Evolutionary conservation across 2,329 filamentous ascomycete species (phyloP), one percentile per base, ranked within the genome.

Genomic region (Cercospora sp.): DNA sequence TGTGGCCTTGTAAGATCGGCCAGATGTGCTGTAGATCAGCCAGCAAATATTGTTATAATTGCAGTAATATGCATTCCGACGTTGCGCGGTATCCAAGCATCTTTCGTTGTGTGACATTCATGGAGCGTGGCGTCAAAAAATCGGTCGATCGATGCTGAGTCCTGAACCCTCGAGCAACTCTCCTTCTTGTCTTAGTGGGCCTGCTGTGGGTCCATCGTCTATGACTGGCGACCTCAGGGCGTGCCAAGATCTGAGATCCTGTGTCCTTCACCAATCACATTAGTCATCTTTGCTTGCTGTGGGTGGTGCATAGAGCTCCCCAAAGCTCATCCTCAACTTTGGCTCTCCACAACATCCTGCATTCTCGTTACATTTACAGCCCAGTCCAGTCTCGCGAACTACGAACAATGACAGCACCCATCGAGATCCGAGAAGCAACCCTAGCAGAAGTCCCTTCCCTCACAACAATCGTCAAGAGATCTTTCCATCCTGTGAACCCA

Each of bases 401-500:
- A 30, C 10, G 23, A 57, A 33, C n/a, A 3, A 33, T 36, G 31
- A 12, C 28, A 1, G 10, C 55, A 36, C 12, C 16, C n/a, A 36
- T 63, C n/a, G 30, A 64, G 12, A 60, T 65, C 18, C 23, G 48
- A n/a, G 51, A 62, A 63, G 66, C 66, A 30, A 65, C 48, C 5
- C 36, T 61, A 16, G 13, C 45, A n/a, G 63, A 68, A 36, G 23
- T 74, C 8, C 42, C 69, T 13, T 73, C 74, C 30, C 69, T 76
- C 42, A 63, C 64, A 20, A 76, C 74, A 5, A 72, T 76, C 26
- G 57, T 75, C n/a, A 59, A 73, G 9, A 68, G 75, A 58, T 60
- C 72, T n/a, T 76, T 76, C 68, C 73, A 75, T 33, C 67, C 73
- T 4, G 66, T 65, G 13, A 76, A 75, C 58, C 61, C 66, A 1